phyloP scores from a whole-genome alignment of 1,284 basidiomycete genomes.

The Wallemia ichthyophaga region DNA sequence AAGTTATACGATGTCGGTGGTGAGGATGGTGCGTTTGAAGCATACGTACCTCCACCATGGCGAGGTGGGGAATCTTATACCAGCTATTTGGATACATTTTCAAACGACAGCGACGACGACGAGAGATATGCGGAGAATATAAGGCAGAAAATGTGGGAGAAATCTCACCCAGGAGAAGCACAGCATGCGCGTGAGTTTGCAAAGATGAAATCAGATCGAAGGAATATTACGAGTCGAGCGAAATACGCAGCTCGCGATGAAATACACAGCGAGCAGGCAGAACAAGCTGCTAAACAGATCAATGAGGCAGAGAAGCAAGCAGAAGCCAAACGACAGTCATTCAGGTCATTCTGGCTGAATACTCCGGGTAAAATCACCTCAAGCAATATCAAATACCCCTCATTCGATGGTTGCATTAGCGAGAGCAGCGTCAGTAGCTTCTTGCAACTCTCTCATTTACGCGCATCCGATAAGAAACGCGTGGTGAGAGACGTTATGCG shows the following conservation, averaged over 20 bases:
- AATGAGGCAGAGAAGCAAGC: not conserved
- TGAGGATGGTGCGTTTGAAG: not conserved
- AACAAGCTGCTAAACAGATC: not conserved
- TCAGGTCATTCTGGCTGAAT: not conserved
- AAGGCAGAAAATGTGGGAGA: not conserved
- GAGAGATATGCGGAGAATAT: not conserved
- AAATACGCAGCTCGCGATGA: too few relatives aligned
- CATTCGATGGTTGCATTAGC: not conserved
- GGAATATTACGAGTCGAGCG: too few relatives aligned
- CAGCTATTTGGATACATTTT: not conserved
- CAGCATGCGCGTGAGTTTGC: not conserved
- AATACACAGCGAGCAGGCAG: not conserved
- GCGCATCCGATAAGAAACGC: not conserved
- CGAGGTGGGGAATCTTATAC: not conserved
- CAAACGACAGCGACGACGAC: not conserved
- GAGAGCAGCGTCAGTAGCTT: not conserved
- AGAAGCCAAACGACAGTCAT: not conserved
- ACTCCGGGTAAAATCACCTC: not conserved
- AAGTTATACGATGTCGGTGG: not conserved
- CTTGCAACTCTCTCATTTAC: not conserved
- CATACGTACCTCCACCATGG: not conserved
- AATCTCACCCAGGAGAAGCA: not conserved
- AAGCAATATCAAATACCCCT: not conserved
- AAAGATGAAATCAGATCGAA: too few relatives aligned
- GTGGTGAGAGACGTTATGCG: not conserved